Conservation (phyloP, 192 early-diverging fungal species). For the Chytriomyces confervae region DNA sequence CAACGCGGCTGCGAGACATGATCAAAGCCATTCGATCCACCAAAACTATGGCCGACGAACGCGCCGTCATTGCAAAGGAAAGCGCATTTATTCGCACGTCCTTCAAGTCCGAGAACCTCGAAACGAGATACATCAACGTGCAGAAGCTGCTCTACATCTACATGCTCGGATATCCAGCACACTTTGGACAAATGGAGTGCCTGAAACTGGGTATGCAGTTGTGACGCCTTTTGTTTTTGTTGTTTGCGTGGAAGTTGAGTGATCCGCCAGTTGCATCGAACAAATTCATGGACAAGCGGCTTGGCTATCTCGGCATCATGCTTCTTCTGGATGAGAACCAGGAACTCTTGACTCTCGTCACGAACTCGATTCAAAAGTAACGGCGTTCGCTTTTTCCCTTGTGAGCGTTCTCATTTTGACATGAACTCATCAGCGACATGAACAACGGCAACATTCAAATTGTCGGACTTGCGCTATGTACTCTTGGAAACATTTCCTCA, state of each 20-base stretch:
- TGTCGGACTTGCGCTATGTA: constrained; percentile 95
- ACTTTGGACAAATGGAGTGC: constrained; percentile 99
- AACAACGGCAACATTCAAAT: constrained; percentile 95
- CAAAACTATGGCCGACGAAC: constrained; percentile 98
- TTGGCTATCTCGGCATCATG: constrained; percentile 99
- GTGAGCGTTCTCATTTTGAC: neutral
- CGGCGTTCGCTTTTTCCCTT: constrained; percentile 22
- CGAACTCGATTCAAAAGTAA: constrained; percentile 97
- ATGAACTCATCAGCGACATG: constrained; percentile 75
- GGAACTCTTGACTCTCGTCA: constrained; percentile 94
- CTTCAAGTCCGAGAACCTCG: constrained; percentile 95
- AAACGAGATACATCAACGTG: constrained; percentile 90
- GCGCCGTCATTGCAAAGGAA: constrained; percentile 96
- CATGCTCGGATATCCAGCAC: constrained; percentile 97
- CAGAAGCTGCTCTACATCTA: constrained; percentile 98
- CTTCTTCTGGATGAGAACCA: constrained; percentile 98
- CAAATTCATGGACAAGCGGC: constrained; percentile 92
- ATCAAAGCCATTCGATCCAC: constrained; percentile 97
- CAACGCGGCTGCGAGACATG: constrained; percentile 76
- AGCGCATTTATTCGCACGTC: constrained; percentile 93
- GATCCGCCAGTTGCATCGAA: constrained; percentile 76
- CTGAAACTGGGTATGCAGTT: constrained; percentile 77
- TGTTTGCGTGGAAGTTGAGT: neutral
- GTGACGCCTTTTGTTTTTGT: neutral
- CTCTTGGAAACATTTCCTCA: constrained; percentile 96